Base-by-base conservation (phyloP, 208 protist genomes). In the Trypanosoma vivax region DNA sequence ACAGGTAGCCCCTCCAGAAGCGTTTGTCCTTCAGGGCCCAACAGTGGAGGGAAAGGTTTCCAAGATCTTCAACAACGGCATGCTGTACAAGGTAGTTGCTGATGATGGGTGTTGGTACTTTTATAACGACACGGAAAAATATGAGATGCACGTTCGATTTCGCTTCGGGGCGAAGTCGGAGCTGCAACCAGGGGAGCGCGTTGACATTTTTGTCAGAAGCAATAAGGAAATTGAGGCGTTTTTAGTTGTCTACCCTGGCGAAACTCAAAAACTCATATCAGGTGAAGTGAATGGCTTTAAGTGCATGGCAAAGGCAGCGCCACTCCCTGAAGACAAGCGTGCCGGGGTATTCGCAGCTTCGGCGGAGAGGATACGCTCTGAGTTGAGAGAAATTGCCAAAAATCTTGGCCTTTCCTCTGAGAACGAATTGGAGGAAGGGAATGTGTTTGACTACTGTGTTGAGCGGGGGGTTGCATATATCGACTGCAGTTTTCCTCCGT, bases 81-180 rank as follows among this genome's bases (percentile, higher is more conserved):
- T 86, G 60, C 71, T 88, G 27, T 91, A 70, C 77, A 80, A 82
- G 54, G 62, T 91, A 7, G 69, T 88, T 11, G 42, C 62, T 1
- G 24, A 43, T 16, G 73, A 87, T 45, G 77, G 71, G n/a, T 62
- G 67, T 28, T 85, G 79, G 79, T 73, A 73, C 62, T 88, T 79
- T 65, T 88, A 91, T 65, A 91, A 91, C 69, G 83, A 88, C 71
- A 83, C 76, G 2, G 64, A 81, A 47, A 82, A 88, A 60, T 91
- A 88, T 66, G 83, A 88, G 50, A 88, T 88, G 79, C 83, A 83
- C 41, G 69, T 91, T n/a, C 66, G 63, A 50, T 81, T 85, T 27
- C 74, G 71, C 48, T 88, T 91, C 50, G 70, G 72, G 30, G 41
- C 64, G 61, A 83, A 81, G 51, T 82, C 73, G 0, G 70, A 80